Conservation (phyloP, 257 asterid genomes). For the Ajuga chamaepitys region DNA sequence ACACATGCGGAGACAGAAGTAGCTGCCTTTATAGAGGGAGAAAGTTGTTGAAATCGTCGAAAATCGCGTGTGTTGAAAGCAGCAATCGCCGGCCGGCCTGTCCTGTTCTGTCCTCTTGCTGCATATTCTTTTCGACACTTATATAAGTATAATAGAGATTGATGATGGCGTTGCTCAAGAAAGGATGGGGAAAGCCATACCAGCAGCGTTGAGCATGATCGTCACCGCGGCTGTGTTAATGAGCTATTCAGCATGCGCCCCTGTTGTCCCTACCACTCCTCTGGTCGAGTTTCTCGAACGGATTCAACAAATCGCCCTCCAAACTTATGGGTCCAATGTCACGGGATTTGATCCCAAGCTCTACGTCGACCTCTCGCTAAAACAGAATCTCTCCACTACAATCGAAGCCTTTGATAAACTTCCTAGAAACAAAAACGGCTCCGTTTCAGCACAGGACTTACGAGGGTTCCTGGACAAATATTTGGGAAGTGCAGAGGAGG, state of each 20-base stretch:
- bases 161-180: neutral
- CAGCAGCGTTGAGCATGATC: neutral
- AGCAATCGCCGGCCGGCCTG: too few relatives aligned
- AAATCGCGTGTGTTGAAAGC: neutral
- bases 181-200: constrained; percentile 7
- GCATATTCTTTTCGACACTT: too few relatives aligned
- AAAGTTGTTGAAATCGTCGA: too few relatives aligned
- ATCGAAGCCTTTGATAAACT: constrained; percentile 36
- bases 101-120: too few relatives aligned
- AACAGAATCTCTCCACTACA: constrained; percentile 31
- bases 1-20: too few relatives aligned
- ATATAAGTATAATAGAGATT: too few relatives aligned
- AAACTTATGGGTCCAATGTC: constrained; percentile 33
- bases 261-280: constrained; percentile 49
- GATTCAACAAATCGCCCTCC: constrained; percentile 58
- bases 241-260: constrained; percentile 27
- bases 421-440: constrained; percentile 27
- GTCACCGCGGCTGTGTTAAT: neutral
- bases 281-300: constrained; percentile 48
- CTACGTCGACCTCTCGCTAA: constrained; percentile 69
- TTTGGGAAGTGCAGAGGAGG: constrained; percentile 44
- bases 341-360: constrained; percentile 60
- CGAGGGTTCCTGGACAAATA: constrained; percentile 26
- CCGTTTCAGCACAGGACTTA: constrained; percentile 27
- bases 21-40: too few relatives aligned